Evolutionary conservation across 768 basidiomycete genomes (phyloP).

Genomic region (Termitomyces eurrhizus): DNA sequence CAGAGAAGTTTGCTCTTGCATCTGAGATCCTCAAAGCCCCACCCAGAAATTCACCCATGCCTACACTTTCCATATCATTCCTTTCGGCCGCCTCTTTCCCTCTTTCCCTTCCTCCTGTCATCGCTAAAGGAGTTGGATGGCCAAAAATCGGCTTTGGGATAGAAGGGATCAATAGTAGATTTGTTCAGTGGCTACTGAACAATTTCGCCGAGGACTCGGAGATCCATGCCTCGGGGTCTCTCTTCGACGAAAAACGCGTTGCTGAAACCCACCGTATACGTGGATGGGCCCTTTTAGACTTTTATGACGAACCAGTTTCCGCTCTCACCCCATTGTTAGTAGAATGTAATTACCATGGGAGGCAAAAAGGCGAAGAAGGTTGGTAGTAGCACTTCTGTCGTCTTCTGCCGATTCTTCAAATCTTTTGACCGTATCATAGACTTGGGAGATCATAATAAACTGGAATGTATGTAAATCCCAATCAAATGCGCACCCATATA

Average conservation of each 20-base stretch:
- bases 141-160: slow-evolving; percentile 71
- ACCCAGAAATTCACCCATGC: slow-evolving; percentile 25
- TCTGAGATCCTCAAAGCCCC: slow-evolving; percentile 29
- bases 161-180: slow-evolving; percentile 81
- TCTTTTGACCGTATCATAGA: not conserved
- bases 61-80: slow-evolving; percentile 69
- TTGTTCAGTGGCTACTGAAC: slow-evolving; percentile 68
- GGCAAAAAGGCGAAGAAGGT: slow-evolving; percentile 19
- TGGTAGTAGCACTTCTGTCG: slow-evolving; percentile 11
- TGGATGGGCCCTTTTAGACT: slow-evolving; percentile 79
- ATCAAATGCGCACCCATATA: not conserved
- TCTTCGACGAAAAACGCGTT: slow-evolving; percentile 14
- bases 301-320: slow-evolving; percentile 55
- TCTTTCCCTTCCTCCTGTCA: slow-evolving; percentile 67
- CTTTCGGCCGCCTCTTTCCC: slow-evolving; percentile 82
- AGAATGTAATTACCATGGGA: slow-evolving; percentile 72
- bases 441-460: not conserved
- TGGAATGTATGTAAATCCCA: not conserved
- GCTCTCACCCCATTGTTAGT: slow-evolving; percentile 62
- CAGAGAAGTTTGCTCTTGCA: slow-evolving; percentile 60
- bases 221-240: slow-evolving; percentile 5
- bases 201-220: slow-evolving; percentile 30
- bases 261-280: slow-evolving; percentile 45
- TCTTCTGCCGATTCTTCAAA: too few relatives aligned
- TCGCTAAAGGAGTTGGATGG: slow-evolving; percentile 86